These are phyloP conservation scores for Friedmanniomyces endolithicus DNA, from an alignment of 495 filamentous ascomycete species.

Conservation along the genomic window DNA sequence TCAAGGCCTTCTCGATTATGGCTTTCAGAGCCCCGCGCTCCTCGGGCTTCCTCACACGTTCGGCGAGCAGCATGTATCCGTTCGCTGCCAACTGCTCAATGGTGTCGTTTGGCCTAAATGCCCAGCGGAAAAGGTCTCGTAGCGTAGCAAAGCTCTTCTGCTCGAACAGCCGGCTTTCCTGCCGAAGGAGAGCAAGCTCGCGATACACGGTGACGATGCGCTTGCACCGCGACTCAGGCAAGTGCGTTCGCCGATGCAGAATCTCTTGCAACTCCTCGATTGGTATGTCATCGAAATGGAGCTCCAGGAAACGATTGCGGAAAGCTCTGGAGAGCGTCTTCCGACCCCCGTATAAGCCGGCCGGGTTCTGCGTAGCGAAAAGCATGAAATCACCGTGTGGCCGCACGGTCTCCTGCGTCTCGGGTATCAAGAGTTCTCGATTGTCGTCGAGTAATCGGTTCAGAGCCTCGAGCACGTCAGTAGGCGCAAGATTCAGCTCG, in stretches of 20 bases:
- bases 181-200: slow-evolving; percentile 74
- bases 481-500: slow-evolving; percentile 90
- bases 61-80: slow-evolving; percentile 90
- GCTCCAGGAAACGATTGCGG: slow-evolving; percentile 88
- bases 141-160: slow-evolving; percentile 96
- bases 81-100: slow-evolving; percentile 80
- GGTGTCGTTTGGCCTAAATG: slow-evolving; percentile 70
- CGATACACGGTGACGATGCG: slow-evolving; percentile 90
- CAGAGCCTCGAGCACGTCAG: slow-evolving; percentile 88
- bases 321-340: slow-evolving; percentile 90
- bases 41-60: slow-evolving; percentile 82
- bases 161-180: slow-evolving; percentile 83
- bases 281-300: slow-evolving; percentile 97
- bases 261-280: slow-evolving; percentile 91
- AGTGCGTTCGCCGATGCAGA: slow-evolving; percentile 71
- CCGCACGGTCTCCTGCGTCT: slow-evolving; percentile 85
- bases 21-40: slow-evolving; percentile 73
- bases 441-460: slow-evolving; percentile 96
- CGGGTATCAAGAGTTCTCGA: slow-evolving; percentile 89
- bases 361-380: slow-evolving; percentile 97
- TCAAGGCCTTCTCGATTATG: slow-evolving; percentile 88
- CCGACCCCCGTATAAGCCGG: slow-evolving; percentile 86
- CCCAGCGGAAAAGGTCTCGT: slow-evolving; percentile 94
- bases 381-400: slow-evolving; percentile 94
- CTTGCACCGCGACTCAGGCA: slow-evolving; percentile 80